Conservation (phyloP, 2,329 filamentous ascomycete species). For the Didymella keratinophila region DNA sequence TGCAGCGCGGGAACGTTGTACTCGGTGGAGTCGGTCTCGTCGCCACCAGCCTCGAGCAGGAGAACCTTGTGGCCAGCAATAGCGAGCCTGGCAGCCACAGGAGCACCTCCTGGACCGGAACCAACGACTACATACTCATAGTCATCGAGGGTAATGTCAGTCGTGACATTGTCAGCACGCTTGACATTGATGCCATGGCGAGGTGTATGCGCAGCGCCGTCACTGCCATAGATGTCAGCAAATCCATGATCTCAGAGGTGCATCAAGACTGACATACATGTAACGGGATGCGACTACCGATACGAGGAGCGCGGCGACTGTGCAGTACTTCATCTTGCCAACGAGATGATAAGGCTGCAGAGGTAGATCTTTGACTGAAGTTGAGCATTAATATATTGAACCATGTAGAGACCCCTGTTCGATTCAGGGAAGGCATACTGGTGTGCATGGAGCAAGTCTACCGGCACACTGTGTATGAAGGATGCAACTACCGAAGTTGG, state of each 20-base stretch:
- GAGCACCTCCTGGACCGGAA: constrained; percentile 66
- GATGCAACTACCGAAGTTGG: not conserved
- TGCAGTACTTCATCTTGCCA: constrained; percentile 1
- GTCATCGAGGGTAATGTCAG: constrained; percentile 23
- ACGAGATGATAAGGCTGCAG: not conserved
- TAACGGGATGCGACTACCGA: constrained; percentile 20
- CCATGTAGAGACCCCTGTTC: not conserved
- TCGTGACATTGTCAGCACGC: constrained; percentile 25
- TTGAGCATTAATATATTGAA: not conserved
- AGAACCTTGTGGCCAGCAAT: constrained; percentile 64
- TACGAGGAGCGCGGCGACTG: constrained; percentile 20
- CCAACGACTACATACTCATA: constrained; percentile 70
- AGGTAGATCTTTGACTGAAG: not conserved
- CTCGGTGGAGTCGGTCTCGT: constrained; percentile 59
- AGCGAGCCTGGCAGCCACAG: constrained; percentile 65
- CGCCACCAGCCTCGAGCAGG: constrained; percentile 66
- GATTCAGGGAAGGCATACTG: not conserved
- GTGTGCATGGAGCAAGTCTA: not conserved
- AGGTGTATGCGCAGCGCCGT: constrained; percentile 34
- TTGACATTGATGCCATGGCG: constrained; percentile 30
- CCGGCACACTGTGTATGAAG: not conserved
- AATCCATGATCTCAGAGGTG: not conserved
- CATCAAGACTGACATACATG: constrained; percentile 21
- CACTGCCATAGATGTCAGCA: constrained; percentile 20
- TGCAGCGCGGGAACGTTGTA: constrained; percentile 62